These are phyloP conservation scores for Apiotrichum mycotoxinovorans DNA, from an alignment of 1,284 basidiomycete species.

Conservation along the genomic window DNA sequence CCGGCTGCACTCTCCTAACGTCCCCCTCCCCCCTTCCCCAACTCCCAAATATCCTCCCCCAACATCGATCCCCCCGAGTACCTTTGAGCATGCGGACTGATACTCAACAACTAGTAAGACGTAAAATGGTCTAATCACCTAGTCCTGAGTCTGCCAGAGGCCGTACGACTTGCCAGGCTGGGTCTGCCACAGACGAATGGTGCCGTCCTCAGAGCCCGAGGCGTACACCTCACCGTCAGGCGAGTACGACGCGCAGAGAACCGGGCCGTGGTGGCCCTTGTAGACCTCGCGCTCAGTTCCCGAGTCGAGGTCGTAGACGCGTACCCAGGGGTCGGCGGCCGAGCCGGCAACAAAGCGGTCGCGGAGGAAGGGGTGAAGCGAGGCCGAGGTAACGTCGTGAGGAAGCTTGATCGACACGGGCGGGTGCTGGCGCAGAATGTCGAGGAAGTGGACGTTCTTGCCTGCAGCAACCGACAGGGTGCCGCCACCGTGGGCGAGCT, in stretches of 20 bases:
- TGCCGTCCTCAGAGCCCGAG: constrained; percentile 76
- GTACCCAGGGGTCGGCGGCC: constrained; percentile 88
- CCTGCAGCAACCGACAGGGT: constrained; percentile 86
- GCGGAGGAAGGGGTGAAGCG: constrained; percentile 80
- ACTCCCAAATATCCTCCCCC: too few relatives aligned
- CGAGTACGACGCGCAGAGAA: constrained; percentile 87
- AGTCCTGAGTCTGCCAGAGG: constrained; percentile 66
- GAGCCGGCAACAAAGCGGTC: constrained; percentile 94
- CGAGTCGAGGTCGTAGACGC: constrained; percentile 80
- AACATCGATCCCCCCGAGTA: not conserved
- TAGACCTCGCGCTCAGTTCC: constrained; percentile 85
- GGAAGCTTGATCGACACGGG: constrained; percentile 57
- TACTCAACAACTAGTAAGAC: not conserved
- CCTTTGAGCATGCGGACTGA: not conserved
- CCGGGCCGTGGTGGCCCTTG: constrained; percentile 97
- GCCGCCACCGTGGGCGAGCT: constrained; percentile 76
- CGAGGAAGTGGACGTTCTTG: constrained; percentile 78
- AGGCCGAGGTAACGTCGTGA: constrained; percentile 84
- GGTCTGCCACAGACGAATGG: constrained; percentile 95
- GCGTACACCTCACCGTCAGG: constrained; percentile 99
- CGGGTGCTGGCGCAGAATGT: constrained; percentile 56
- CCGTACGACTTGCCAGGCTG: constrained; percentile 89
- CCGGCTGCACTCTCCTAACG: not conserved
- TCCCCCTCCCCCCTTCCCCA: not conserved
- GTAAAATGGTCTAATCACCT: constrained; percentile 12